These are phyloP conservation scores for Alternaria solani DNA, from an alignment of 2,329 filamentous ascomycete genomes.

Conservation along the genomic window DNA sequence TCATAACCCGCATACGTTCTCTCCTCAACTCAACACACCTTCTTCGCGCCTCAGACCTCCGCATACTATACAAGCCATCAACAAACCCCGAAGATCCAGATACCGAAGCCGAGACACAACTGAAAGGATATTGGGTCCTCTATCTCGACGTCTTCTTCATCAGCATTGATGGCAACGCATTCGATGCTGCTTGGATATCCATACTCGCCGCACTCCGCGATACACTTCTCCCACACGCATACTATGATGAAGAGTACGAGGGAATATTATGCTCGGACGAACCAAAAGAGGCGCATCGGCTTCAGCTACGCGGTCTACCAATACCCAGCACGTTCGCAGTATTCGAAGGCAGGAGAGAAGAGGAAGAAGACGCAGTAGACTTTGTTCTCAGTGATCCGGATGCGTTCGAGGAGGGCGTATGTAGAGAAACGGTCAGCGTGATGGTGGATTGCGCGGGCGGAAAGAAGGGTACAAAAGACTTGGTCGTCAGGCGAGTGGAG, in stretches of 20 bases:
- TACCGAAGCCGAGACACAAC: constrained; percentile 58
- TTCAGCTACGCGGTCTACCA: constrained; percentile 72
- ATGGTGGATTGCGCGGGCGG: constrained; percentile 72
- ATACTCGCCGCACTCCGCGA: constrained; percentile 81
- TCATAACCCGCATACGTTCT: constrained; percentile 81
- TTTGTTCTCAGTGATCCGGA: constrained; percentile 92
- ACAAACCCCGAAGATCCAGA: constrained; percentile 55
- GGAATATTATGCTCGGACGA: constrained; percentile 76
- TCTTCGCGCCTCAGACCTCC: constrained; percentile 71
- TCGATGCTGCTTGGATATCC: constrained; percentile 89
- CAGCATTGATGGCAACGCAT: constrained; percentile 88
- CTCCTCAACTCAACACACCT: constrained; percentile 76
- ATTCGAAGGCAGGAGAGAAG: constrained; percentile 62
- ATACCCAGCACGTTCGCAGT: constrained; percentile 80
- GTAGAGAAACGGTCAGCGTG: constrained; percentile 81
- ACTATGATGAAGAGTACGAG: constrained; percentile 85
- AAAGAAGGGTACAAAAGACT: constrained; percentile 72
- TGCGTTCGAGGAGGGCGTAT: constrained; percentile 85
- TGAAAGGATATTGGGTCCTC: constrained; percentile 92
- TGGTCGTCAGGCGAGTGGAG: constrained; percentile 74
- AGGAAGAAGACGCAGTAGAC: constrained; percentile 50
- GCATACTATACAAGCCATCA: constrained; percentile 72
- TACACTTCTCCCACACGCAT: constrained; percentile 78
- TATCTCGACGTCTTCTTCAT: constrained; percentile 97
- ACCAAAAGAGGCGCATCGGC: constrained; percentile 60